A percentile compares a stretch with the other conserved stretches of the same genome.
Evolutionary conservation across 163 green algal genomes (phyloP).

Genomic region (Trebouxia gelatinosa): DNA sequence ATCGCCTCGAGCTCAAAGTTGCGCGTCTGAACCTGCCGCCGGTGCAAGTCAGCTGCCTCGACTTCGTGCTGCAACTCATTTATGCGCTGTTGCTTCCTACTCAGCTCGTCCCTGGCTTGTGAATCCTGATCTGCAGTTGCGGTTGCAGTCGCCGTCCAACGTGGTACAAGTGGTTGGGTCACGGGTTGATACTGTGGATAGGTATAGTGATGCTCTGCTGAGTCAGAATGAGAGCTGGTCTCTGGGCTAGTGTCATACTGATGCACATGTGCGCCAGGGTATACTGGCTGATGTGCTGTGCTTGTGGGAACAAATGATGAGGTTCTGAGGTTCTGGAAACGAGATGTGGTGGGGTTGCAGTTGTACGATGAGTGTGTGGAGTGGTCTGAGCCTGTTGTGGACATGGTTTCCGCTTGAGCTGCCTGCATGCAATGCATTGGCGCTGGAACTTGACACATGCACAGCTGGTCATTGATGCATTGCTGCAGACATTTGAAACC

Average conservation of each 20-base stretch:
- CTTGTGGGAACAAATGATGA: neutral
- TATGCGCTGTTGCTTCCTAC: neutral
- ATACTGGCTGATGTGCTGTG: neutral
- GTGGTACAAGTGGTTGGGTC: neutral
- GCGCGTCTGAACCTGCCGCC: neutral
- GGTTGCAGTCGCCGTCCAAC: neutral
- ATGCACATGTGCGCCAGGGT: neutral
- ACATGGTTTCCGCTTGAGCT: neutral
- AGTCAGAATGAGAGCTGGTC: neutral
- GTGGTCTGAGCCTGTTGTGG: neutral
- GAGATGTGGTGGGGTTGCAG: too few relatives aligned
- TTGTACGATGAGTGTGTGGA: neutral
- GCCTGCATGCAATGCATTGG: neutral
- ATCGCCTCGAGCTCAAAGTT: neutral
- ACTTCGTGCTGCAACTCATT: constrained; percentile 7
- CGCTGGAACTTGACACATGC: too few relatives aligned
- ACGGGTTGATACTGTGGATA: neutral
- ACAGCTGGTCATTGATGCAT: too few relatives aligned
- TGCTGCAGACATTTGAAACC: too few relatives aligned
- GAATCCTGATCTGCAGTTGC: neutral
- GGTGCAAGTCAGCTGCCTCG: neutral
- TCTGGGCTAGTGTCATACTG: constrained; percentile 4
- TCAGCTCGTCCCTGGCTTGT: neutral
- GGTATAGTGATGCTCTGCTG: neutral
- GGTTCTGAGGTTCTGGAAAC: neutral